Base-by-base conservation (phyloP, 352 stramenopile species). In the Vaucheria bursata region DNA sequence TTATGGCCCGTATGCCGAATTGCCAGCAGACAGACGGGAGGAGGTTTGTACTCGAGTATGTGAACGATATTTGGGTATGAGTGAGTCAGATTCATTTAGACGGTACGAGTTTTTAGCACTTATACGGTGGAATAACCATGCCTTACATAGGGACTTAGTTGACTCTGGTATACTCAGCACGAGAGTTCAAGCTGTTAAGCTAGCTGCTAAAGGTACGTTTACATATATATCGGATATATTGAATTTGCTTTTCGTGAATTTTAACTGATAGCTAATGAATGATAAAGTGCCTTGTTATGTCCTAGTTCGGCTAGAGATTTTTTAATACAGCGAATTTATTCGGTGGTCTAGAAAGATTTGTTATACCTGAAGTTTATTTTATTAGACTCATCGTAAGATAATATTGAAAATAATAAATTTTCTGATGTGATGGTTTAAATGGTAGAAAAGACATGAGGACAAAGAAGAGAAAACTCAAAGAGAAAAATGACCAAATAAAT, bases 111-210 rank as follows among this genome's bases (percentile, higher is more conserved):
- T 82, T 71, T 40, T 82, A 34, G 70, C 70, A 18, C 77, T 79
- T 34, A 79, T 82, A 37, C 77, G 77, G 50, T 82, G 77, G 77
- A 73, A 82, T 71, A 82, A 82, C 34, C 70, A 75, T 38, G 77
- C 77, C 33, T 71, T 82, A n/a, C 77, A 82, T 59, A 71, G 50
- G 35, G 77, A 82, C 38, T 49, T 82, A 1, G 68, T 82, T 4
- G 38, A 71, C 36, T 70, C 77, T 39, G 77, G 77, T 8, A 45
- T 73, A 32, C 71, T 82, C 0, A 36, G 53, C 33, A 31, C 7
- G 12, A 25, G 77, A 18, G 69, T 73, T 25, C 29, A 79, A 35
- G n/a, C 52, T 35, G 68, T 79, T 31, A 36, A 45, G n/a, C 29
- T 45, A 25, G 65, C 65, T 29, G 36, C 65, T 7, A 34, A 39